Evolutionary conservation across 495 filamentous ascomycete species (phyloP).

Genomic region (Lasiosphaeriaceae sp.): DNA sequence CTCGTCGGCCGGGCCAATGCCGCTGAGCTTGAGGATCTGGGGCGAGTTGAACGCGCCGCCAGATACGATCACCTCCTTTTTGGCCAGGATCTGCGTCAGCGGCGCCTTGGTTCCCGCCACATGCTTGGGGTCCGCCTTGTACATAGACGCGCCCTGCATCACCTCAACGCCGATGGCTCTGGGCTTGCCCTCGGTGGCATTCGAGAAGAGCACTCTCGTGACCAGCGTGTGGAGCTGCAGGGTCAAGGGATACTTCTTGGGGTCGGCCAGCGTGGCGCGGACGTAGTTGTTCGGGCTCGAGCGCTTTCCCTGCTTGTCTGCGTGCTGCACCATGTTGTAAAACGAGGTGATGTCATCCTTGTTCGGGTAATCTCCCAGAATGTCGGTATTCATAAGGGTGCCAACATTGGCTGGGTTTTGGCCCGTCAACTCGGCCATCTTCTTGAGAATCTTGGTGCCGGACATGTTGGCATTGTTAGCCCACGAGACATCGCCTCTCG

Average conservation of each 20-base stretch:
- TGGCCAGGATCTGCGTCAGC: constrained; percentile 30
- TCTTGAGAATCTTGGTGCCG: constrained; percentile 28
- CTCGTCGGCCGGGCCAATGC: constrained; percentile 39
- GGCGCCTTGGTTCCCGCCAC: constrained; percentile 25
- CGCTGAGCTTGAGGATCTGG: constrained; percentile 53
- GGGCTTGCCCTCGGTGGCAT: constrained; percentile 23
- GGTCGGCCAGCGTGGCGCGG: constrained; percentile 41
- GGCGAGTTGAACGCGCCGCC: constrained; percentile 55
- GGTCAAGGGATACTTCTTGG: constrained; percentile 41
- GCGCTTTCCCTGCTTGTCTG: constrained; percentile 36
- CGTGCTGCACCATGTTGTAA: constrained; percentile 43
- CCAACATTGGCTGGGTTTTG: constrained; percentile 30
- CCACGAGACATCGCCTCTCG: constrained; percentile 31
- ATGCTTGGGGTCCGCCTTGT: constrained; percentile 42
- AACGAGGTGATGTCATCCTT: constrained; percentile 38
- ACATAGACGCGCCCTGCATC: constrained; percentile 37
- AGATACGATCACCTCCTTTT: constrained; percentile 53
- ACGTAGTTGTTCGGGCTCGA: constrained; percentile 41
- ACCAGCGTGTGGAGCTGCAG: constrained; percentile 45
- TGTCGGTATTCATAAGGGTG: constrained; percentile 33
- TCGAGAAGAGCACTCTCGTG: constrained; percentile 42
- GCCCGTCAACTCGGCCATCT: constrained; percentile 30
- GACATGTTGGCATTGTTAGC: constrained; percentile 23
- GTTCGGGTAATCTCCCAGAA: constrained; percentile 33
- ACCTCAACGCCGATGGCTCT: constrained; percentile 44